Conservation (phyloP, 805 yeast species). For the Zygosaccharomyces gambellarensis region DNA sequence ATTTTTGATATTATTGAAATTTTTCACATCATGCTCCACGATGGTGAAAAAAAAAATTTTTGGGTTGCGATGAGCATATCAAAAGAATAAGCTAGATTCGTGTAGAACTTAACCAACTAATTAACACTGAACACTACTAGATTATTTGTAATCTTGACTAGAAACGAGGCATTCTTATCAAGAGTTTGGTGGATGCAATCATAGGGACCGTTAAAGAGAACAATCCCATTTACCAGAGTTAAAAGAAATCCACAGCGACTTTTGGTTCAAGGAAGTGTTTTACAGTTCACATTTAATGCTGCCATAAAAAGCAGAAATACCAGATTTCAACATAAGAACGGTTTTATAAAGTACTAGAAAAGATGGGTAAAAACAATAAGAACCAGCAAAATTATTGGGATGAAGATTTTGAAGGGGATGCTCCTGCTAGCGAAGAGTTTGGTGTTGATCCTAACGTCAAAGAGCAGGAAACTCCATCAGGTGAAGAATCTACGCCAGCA, state of each 20-base stretch:
- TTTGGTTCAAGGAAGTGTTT: not conserved
- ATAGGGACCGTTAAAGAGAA: not conserved
- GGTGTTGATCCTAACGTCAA: conserved; percentile 32
- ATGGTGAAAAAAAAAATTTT: conserved; percentile 18
- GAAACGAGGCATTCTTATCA: not conserved
- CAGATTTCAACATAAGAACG: not conserved
- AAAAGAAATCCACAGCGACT: not conserved
- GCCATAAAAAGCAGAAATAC: not conserved
- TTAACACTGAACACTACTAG: not conserved
- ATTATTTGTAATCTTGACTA: not conserved
- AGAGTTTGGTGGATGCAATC: conserved; percentile 2
- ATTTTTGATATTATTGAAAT: conserved; percentile 8
- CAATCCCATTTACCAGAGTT: not conserved
- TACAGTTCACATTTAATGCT: not conserved
- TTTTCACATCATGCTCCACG: conserved; percentile 7
- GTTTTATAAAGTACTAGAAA: not conserved
- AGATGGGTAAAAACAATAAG: conserved; percentile 50
- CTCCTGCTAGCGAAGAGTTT: conserved; percentile 50
- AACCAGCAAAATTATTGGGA: conserved; percentile 78
- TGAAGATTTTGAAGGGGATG: conserved; percentile 56
- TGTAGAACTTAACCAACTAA: not conserved
- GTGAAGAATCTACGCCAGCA: conserved; percentile 19
- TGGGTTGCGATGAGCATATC: conserved; percentile 7
- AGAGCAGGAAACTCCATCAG: conserved; percentile 8
- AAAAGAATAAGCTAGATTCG: not conserved